Base-by-base conservation (phyloP, 2,329 filamentous ascomycete species). In the Xylaria sp. region DNA sequence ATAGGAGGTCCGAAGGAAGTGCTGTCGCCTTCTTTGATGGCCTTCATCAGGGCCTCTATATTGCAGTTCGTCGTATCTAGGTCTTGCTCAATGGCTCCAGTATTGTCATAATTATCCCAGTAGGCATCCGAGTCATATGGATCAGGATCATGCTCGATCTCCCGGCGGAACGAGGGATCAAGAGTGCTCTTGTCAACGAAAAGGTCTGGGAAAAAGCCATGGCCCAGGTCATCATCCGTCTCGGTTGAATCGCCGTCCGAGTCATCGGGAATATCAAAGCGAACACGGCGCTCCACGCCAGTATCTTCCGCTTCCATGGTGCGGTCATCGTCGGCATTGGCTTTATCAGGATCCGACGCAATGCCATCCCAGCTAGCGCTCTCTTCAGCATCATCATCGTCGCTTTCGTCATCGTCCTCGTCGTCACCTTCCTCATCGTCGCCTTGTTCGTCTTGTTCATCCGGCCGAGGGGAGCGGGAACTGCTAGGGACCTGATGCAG, bases 141-240 rank as follows among this genome's bases (percentile, higher is more conserved):
- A 45, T 79, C 78, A n/a, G 76, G 74, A 59, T 90, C 85, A 59
- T 83, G 80, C 67, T 92, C 88, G 60, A 92, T 88, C 73, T 90
- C 86, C 39, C 84, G 82, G 59, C 88, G 87, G 66, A 93, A 85
- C 47, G 81, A 80, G 5, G 88, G 87, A 63, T 91, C 89, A 4
- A 93, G 78, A 16, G 83, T 80, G 66, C 85, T 88, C 71, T 92
- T 88, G 45, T 89, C 85, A 52, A 92, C 78, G 70, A 93, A 93
- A 54, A 93, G 86, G 67, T 92, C 86, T 1, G 89, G 88, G 57
- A 91, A 91, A 59, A 91, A 83, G 59, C 58, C 63, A 48, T 85
- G 83, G 55, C 83, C 81, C 42, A 80, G 73, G 59, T 86, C 81
- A 54, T 85, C 81, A 38, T 87, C 83, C 3, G 79, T 83, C 46